Base-by-base conservation (phyloP, 2,329 filamentous ascomycete genomes). In the Epichloe gansuensis region DNA sequence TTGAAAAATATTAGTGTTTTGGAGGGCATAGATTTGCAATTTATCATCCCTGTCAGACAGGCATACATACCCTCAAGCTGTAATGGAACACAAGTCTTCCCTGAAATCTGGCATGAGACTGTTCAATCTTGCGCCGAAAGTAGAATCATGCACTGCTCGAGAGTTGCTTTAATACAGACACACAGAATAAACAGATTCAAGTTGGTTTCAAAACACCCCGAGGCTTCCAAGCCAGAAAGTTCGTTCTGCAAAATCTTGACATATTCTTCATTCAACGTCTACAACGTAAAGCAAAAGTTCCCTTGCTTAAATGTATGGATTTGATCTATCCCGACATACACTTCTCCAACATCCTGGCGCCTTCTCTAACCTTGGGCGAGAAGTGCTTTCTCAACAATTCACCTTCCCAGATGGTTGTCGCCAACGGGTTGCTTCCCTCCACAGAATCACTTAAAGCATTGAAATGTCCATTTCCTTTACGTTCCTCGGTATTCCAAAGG, bases 401-500 rank as follows among this genome's bases (percentile, higher is more conserved):
- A 0, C 88, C 89, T 65, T 97, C 93, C 93, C 91, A 98, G 0
- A 94, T 77, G 0, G 89, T 96, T 4, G 83, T 81, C 0, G 90
- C 87, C 68, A 93, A 95, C 1, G 91, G 89, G 69, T 97, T 97
- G 58, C 85, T 90, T 7, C 80, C 83, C 68, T 96, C 91, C 3
- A 94, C 78, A 57, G 84, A 87, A 31, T 77, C 76, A 44, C 82
- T 81, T 43, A 84, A 66, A 1, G 89, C 76, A 67, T 90, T 85
- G 62, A 87, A 97, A 1, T 84, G 80, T 2, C 93, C 93, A 64
- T 97, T 91, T 6, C 91, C 91, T 65, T 87, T 86, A 48, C 91
- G 77, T 72, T 97, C 93, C 65, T 97, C 91, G 0, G 89, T 95
- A 61, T 94, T 83, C 91, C 93, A 98, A 55, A 98, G 68, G n/a